Percentiles rank a stretch among this genome's conserved stretches.
phyloP scores from a whole-genome alignment of 108 stramenopile genomes.

The Schizochytrium sp. region DNA sequence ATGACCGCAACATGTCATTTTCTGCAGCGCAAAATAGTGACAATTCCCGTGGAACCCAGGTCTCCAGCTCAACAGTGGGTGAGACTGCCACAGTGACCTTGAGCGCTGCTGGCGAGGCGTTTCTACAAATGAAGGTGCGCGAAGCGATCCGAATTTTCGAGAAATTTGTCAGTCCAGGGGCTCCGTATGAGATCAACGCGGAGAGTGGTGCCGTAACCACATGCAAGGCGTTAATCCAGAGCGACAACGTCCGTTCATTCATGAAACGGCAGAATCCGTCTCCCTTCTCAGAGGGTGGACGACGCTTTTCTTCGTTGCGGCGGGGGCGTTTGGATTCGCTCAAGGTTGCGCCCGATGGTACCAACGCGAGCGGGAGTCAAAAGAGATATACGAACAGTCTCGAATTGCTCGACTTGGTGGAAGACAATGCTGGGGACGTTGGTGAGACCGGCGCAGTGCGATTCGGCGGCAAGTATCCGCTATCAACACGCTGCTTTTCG shows the following conservation, averaged over 20 bases:
- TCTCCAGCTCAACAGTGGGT: neutral
- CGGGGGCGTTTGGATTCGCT: too few species aligned
- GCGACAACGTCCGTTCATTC: neutral
- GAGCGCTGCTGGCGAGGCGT: neutral
- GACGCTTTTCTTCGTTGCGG: neutral
- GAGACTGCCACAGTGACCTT: neutral
- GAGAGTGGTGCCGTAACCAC: neutral
- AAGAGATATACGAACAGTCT: too few species aligned
- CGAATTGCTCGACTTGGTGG: too few species aligned
- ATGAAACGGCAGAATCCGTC: neutral
- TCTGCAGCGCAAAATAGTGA: neutral
- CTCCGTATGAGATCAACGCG: neutral
- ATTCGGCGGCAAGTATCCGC: neutral
- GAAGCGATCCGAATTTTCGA: neutral
- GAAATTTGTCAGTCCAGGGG: neutral
- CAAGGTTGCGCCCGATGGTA: neutral
- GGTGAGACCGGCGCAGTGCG: too few species aligned
- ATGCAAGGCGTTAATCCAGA: neutral
- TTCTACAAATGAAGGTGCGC: neutral
- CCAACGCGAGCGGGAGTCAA: neutral
- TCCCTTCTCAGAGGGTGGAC: neutral
- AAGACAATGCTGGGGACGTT: too few species aligned
- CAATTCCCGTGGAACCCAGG: neutral
- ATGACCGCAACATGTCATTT: neutral
- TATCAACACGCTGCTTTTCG: neutral